Evolutionary conservation across 2,329 filamentous ascomycete genomes (phyloP).

Genomic region (Pyrenophora teres): DNA sequence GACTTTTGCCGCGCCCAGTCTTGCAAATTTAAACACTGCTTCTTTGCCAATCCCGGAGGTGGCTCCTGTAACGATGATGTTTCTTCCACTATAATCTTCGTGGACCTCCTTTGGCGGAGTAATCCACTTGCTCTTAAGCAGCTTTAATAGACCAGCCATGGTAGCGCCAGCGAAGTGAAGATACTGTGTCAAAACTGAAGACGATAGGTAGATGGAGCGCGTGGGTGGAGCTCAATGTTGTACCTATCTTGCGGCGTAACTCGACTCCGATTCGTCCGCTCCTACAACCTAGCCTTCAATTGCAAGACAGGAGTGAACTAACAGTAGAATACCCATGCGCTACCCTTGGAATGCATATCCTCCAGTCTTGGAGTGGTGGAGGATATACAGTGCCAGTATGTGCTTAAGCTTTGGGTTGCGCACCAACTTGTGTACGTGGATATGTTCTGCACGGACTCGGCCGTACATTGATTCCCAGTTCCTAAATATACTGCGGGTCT

Average conservation of each 20-base stretch:
- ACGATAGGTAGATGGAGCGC: neutral
- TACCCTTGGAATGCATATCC: too few relatives aligned
- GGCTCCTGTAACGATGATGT: conserved; percentile 53
- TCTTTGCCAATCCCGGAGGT: conserved; percentile 49
- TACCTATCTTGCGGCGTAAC: conserved; percentile 10
- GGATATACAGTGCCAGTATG: too few relatives aligned
- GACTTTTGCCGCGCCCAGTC: conserved; percentile 43
- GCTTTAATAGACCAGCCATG: conserved; percentile 29
- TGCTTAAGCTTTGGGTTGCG: too few relatives aligned
- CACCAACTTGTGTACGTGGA: too few relatives aligned
- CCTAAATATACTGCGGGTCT: too few relatives aligned
- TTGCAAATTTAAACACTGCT: conserved; percentile 46
- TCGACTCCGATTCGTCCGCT: conserved; percentile 18
- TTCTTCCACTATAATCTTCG: conserved; percentile 45
- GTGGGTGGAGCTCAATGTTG: conserved; percentile 52
- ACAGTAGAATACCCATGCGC: too few relatives aligned
- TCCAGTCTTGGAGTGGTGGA: too few relatives aligned
- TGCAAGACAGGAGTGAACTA: neutral
- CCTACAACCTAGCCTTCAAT: neutral
- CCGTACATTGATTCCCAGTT: too few relatives aligned
- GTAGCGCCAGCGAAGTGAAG: neutral
- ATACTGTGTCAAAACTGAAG: neutral
- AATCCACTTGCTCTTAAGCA: conserved; percentile 44
- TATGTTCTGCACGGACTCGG: too few relatives aligned
- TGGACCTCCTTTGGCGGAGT: conserved; percentile 40